Conservation (phyloP, 306 rosid genomes). For the Corylus avellana region DNA sequence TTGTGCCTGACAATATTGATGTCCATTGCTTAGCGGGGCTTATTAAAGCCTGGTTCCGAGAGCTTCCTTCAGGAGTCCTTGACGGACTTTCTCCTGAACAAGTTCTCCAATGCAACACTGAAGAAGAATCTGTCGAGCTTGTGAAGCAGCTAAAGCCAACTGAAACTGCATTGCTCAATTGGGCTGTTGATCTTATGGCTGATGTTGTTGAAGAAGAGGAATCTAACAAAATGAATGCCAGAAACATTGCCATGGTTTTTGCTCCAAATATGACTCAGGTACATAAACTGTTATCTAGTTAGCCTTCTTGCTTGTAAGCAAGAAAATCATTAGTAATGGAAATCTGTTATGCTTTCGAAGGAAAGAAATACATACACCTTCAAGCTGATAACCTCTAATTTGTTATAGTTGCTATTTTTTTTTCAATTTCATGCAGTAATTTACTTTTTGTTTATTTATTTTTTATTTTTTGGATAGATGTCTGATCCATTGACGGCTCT, state of each 20-base stretch:
- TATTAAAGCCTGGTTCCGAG: conserved; percentile 97
- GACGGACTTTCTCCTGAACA: conserved; percentile 96
- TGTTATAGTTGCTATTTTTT: neutral
- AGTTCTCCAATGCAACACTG: conserved; percentile 86
- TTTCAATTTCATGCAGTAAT: neutral
- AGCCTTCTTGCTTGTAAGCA: neutral
- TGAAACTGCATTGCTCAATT: conserved; percentile 70
- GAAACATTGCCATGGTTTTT: conserved; percentile 97
- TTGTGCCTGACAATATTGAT: conserved; percentile 83
- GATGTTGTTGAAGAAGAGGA: conserved; percentile 96
- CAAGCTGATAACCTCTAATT: neutral
- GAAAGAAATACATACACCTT: neutral
- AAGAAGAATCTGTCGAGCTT: conserved; percentile 81
- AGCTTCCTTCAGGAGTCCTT: conserved; percentile 90
- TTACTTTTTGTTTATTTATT: neutral
- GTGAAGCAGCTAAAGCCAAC: conserved; percentile 79
- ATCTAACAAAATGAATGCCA: conserved; percentile 86
- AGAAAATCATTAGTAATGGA: neutral
- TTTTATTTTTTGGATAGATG: conserved; percentile 58
- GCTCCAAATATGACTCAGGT: conserved; percentile 99
- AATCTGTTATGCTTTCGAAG: neutral
- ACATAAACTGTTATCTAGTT: neutral
- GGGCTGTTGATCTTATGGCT: conserved; percentile 95
- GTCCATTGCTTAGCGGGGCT: conserved; percentile 91
- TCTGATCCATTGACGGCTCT: conserved; percentile 97